These are phyloP conservation scores for Candida pseudofarinosa DNA, from an alignment of 805 yeast species.

Conservation along the genomic window DNA sequence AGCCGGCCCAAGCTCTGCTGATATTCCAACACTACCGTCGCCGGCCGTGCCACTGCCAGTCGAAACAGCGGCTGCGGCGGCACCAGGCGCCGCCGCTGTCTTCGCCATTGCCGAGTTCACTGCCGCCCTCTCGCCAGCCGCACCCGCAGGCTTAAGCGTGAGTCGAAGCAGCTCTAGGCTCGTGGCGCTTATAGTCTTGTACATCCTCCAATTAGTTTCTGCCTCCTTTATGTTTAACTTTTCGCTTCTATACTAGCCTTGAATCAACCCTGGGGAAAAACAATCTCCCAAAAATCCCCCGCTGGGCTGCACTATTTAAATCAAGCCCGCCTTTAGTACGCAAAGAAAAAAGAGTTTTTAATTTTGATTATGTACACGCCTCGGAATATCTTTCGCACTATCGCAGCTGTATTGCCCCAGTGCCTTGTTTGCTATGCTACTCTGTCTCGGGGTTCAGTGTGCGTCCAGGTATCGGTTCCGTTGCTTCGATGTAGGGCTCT, in stretches of 20 bases:
- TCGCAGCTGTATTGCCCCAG: background rate
- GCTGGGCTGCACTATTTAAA: background rate
- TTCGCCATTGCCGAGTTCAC: slow-evolving; percentile 1
- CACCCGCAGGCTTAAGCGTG: slow-evolving; percentile 7
- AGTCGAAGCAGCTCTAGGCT: slow-evolving; percentile 9
- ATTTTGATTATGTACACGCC: background rate
- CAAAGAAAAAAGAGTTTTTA: background rate
- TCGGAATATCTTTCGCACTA: background rate
- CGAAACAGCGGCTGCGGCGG: background rate
- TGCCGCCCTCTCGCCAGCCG: slow-evolving; percentile 4
- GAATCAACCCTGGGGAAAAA: background rate
- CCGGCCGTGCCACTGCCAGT: background rate
- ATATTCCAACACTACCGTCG: background rate
- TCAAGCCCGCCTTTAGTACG: background rate
- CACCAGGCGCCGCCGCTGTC: background rate
- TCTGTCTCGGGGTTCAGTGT: no score
- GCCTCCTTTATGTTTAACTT: background rate
- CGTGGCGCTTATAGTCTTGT: slow-evolving; percentile 9
- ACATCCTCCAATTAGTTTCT: background rate
- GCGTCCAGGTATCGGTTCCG: no score
- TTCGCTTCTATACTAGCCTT: background rate
- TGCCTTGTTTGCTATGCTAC: background rate
- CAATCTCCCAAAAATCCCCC: background rate
- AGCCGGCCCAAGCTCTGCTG: background rate
- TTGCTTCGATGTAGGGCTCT: no score